Conservation (phyloP, 2,329 filamentous ascomycete species). For the Fonsecaea multimorphosa region DNA sequence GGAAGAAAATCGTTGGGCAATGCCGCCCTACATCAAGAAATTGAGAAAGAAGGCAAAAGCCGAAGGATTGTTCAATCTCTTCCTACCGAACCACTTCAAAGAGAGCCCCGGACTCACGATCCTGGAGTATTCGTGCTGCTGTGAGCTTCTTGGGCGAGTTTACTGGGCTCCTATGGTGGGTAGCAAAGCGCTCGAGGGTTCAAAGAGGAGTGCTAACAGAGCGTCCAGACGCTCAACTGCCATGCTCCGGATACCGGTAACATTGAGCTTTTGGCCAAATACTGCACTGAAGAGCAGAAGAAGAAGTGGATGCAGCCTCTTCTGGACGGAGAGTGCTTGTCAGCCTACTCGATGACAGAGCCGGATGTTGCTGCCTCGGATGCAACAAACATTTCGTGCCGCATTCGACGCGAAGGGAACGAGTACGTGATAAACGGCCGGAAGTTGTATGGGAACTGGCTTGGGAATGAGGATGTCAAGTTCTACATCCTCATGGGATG, state of each 20-base stretch:
- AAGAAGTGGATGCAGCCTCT: constrained; percentile 74
- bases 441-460: constrained; percentile 37
- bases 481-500: constrained; percentile 91
- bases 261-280: constrained; percentile 84
- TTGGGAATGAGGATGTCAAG: constrained; percentile 49
- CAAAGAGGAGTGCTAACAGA: background rate
- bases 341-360: constrained; percentile 84
- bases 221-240: constrained; percentile 70
- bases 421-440: constrained; percentile 81
- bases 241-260: constrained; percentile 83
- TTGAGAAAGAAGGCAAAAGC: constrained; percentile 76
- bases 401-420: constrained; percentile 73
- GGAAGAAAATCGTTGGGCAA: constrained; percentile 72
- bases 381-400: constrained; percentile 80
- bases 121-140: constrained; percentile 89
- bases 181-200: background rate
- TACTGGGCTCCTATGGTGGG: constrained; percentile 55
- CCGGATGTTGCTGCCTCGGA: constrained; percentile 78
- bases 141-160: constrained; percentile 82
- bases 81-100: constrained; percentile 84
- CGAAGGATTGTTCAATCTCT: constrained; percentile 88
- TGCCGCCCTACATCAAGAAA: constrained; percentile 75
- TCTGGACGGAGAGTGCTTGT: constrained; percentile 75
- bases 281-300: constrained; percentile 61
- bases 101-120: constrained; percentile 87